These are phyloP conservation scores for Tremella mesenterica DNA, from an alignment of 768 basidiomycete species.

Conservation along the genomic window DNA sequence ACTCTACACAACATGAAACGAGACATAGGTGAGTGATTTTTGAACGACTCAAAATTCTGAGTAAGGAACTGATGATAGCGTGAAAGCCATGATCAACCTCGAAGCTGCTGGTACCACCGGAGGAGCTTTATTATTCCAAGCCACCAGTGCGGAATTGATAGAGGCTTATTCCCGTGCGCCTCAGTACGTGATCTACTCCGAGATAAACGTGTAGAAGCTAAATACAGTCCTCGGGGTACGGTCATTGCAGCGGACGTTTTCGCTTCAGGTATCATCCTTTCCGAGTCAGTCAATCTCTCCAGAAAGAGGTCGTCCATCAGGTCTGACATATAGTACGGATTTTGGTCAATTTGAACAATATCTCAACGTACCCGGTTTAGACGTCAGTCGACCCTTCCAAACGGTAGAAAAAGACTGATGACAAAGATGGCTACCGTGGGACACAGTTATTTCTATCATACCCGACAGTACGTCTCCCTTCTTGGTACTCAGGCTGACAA, in stretches of 20 bases:
- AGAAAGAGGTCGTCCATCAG: too few relatives aligned
- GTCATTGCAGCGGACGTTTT: constrained; percentile 88
- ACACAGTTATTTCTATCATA: constrained; percentile 80
- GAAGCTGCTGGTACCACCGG: constrained; percentile 87
- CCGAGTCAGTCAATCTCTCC: constrained; percentile 57
- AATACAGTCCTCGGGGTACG: constrained; percentile 64
- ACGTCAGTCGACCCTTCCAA: constrained; percentile 51
- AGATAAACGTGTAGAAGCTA: neutral
- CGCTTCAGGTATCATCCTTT: constrained; percentile 77
- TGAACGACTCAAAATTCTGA: neutral
- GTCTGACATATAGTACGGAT: constrained; percentile 59
- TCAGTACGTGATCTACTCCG: constrained; percentile 52
- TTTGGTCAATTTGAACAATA: constrained; percentile 90
- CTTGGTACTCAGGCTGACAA: constrained; percentile 32
- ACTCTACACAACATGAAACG: constrained; percentile 72
- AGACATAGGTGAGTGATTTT: constrained; percentile 55
- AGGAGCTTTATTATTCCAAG: constrained; percentile 87
- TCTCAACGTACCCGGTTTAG: constrained; percentile 79
- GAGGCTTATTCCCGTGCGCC: constrained; percentile 78
- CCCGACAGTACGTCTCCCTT: constrained; percentile 53
- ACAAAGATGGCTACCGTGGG: constrained; percentile 46
- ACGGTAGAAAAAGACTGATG: constrained; percentile 68
- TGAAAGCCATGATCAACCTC: constrained; percentile 79
- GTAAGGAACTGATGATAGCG: constrained; percentile 48
- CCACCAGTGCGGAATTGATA: constrained; percentile 90